Conservation (phyloP, 768 basidiomycete genomes). For the Serendipita sp. region DNA sequence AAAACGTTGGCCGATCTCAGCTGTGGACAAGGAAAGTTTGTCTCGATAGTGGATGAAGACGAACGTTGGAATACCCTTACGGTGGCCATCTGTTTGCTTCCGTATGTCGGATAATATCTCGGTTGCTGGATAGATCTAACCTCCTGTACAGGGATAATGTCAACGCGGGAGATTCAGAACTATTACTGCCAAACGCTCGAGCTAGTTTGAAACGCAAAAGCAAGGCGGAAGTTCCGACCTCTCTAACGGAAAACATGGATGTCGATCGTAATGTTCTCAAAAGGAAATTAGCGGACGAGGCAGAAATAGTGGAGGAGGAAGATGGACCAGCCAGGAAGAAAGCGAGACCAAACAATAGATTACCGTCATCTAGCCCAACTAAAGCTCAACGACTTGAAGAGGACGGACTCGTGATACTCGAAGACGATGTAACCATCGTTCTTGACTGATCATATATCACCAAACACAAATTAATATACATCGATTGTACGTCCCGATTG, state of each 20-base stretch:
- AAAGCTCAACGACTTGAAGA: slow-evolving; percentile 52
- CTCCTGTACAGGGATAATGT: background rate
- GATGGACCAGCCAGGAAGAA: slow-evolving; percentile 1
- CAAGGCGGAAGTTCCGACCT: slow-evolving; percentile 37
- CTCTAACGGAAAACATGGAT: slow-evolving; percentile 28
- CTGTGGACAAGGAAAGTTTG: slow-evolving; percentile 67
- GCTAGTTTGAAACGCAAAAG: slow-evolving; percentile 13
- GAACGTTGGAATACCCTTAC: slow-evolving; percentile 55
- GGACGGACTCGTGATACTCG: slow-evolving; percentile 57
- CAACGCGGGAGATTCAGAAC: background rate
- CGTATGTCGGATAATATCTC: slow-evolving; percentile 33
- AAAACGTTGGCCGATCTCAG: slow-evolving; percentile 68
- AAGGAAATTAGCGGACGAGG: slow-evolving; percentile 8
- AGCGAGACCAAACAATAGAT: background rate
- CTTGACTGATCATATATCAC: background rate
- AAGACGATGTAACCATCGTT: slow-evolving; percentile 20
- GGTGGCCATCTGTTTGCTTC: slow-evolving; percentile 47
- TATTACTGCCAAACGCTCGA: background rate
- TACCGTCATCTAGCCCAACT: slow-evolving; percentile 31
- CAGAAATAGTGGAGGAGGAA: background rate
- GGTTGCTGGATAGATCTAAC: background rate
- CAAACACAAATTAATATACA: too few species aligned
- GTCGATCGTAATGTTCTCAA: slow-evolving; percentile 16
- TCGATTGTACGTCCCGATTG: too few species aligned
- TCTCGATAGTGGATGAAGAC: slow-evolving; percentile 81